Conservation (phyloP, 805 yeast genomes). For the Spathaspora sp. region DNA sequence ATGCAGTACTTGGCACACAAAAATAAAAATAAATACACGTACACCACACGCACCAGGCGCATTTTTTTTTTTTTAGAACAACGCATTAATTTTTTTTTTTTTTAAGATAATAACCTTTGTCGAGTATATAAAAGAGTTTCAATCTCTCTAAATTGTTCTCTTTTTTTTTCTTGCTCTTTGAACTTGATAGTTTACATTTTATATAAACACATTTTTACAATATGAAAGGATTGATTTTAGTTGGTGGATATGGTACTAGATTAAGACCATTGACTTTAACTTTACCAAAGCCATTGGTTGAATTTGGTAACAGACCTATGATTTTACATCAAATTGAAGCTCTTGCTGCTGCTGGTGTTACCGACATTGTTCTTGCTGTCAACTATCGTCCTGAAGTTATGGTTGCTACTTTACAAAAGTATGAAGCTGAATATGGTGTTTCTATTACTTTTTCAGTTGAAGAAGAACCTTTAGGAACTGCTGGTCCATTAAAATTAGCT, state of each 20-base stretch:
- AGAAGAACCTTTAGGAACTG: slow-evolving; percentile 99
- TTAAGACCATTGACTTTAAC: slow-evolving; percentile 97
- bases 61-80: too few species aligned
- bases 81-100: background rate
- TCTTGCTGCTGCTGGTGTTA: slow-evolving; percentile 95
- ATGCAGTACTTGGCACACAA: background rate
- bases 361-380: slow-evolving; percentile 96
- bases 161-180: slow-evolving; percentile 4
- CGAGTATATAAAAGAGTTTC: background rate
- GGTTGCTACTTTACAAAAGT: slow-evolving; percentile 92
- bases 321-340: slow-evolving; percentile 98
- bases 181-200: slow-evolving; percentile 1
- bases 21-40: background rate
- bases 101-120: background rate
- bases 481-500: slow-evolving; percentile 98
- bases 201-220: slow-evolving; percentile 6
- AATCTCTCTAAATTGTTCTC: background rate
- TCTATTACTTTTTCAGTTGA: slow-evolving; percentile 95
- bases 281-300: slow-evolving; percentile 94
- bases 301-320: slow-evolving; percentile 99
- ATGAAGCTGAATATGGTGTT: slow-evolving; percentile 93
- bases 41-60: background rate
- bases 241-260: slow-evolving; percentile 99
- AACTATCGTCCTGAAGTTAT: slow-evolving; percentile 99
- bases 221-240: slow-evolving; percentile 96